phyloP scores from a whole-genome alignment of 2,329 filamentous ascomycete genomes.

The Penicillium crustosum region DNA sequence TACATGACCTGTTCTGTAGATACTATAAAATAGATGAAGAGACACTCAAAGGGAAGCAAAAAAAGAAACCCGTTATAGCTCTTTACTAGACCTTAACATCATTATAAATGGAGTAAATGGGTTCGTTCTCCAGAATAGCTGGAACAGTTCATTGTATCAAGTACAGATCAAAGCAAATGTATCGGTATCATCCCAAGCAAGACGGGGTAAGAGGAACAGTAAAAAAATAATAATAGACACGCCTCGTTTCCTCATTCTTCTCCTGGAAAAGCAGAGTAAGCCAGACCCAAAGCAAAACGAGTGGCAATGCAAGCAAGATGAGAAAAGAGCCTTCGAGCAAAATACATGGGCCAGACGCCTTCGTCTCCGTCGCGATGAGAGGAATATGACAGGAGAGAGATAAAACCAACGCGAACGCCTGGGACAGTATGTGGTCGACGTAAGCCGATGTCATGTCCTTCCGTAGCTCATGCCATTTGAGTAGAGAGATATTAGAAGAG shows the following conservation, averaged over 20 bases:
- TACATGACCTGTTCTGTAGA: too few species aligned
- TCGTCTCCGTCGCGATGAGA: constrained; percentile 11
- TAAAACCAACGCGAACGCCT: constrained; percentile 12
- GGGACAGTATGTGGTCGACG: constrained; percentile 11
- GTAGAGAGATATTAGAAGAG: constrained; percentile 13
- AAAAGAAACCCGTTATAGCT: background rate
- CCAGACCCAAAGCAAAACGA: constrained; percentile 3
- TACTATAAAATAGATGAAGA: background rate
- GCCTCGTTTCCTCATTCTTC: constrained; percentile 11
- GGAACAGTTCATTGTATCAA: constrained; percentile 19
- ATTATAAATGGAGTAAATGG: background rate
- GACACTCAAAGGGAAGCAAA: background rate
- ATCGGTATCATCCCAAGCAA: constrained; percentile 22
- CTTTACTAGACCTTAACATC: background rate
- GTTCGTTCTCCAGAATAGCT: background rate
- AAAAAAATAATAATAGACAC: constrained; percentile 17
- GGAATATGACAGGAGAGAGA: constrained; percentile 1
- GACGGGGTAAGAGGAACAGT: constrained; percentile 14
- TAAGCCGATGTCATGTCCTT: constrained; percentile 15
- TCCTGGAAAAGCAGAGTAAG: constrained; percentile 7
- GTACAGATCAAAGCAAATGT: constrained; percentile 23
- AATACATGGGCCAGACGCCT: constrained; percentile 13
- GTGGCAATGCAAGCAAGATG: constrained; percentile 8
- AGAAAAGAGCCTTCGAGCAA: background rate
- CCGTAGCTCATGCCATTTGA: constrained; percentile 17